Conservation (phyloP, 139 green algal species). For the Closterium sp. region DNA sequence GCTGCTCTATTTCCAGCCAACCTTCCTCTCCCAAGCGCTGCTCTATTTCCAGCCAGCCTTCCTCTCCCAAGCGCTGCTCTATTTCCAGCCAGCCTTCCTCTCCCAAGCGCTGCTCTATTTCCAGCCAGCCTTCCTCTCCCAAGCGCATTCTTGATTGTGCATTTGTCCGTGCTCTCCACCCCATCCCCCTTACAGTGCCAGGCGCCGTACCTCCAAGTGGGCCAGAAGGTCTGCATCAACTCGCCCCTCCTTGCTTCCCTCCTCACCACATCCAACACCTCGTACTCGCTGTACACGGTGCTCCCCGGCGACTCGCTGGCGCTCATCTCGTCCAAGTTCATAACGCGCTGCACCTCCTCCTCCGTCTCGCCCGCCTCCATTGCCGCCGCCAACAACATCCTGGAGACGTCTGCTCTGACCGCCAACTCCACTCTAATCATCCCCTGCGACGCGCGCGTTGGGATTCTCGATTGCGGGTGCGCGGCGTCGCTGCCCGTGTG, state of each 20-base stretch:
- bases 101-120: no score
- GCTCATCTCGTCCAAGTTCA: neutral
- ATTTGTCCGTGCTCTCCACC: neutral
- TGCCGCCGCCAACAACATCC: neutral
- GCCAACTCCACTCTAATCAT: neutral
- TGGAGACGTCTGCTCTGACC: neutral
- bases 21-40: neutral
- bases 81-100: no score
- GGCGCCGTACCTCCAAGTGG: slow-evolving; percentile 16
- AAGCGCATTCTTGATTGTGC: neutral
- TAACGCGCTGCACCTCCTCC: neutral
- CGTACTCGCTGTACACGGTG: slow-evolving; percentile 2
- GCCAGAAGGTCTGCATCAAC: slow-evolving; percentile 20
- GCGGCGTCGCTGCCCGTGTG: neutral
- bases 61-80: neutral
- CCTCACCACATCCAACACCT: neutral
- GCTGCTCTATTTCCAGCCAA: neutral
- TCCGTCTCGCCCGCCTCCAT: neutral
- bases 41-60: neutral
- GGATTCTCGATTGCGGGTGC: slow-evolving; percentile 12
- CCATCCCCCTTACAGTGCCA: slow-evolving; percentile 13
- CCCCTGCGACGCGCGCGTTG: neutral
- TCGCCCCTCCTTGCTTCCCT: neutral
- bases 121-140: neutral
- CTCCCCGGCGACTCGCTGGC: neutral